Evolutionary conservation across 73 alveolate genomes (phyloP).

Genomic region (Tetrahymena borealis): DNA sequence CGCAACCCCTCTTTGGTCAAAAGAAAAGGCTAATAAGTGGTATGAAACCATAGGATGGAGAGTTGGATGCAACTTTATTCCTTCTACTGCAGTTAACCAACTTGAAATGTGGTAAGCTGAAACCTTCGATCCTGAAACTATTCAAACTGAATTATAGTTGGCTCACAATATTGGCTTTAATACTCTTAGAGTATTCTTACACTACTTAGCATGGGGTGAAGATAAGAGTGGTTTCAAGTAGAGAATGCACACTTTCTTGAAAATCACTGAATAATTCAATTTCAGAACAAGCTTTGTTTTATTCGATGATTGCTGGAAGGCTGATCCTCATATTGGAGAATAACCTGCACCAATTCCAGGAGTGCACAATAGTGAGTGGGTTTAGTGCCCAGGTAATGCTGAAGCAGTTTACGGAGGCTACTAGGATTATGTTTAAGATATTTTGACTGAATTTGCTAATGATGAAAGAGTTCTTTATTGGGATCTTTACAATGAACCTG

Average conservation of each 20-base stretch:
- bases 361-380: conserved; percentile 43
- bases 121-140: conserved; percentile 29
- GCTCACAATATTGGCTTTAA: conserved; percentile 32
- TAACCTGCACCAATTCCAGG: conserved; percentile 37
- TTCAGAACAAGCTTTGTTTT: conserved; percentile 26
- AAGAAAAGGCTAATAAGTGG: conserved; percentile 27
- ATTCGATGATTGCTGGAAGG: conserved; percentile 46
- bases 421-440: conserved; percentile 7
- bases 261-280: conserved; percentile 10
- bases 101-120: conserved; percentile 50
- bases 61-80: conserved; percentile 45
- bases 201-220: conserved; percentile 32
- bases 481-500: conserved; percentile 47
- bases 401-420: not conserved
- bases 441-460: conserved; percentile 12
- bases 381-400: conserved; percentile 26
- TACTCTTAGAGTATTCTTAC: conserved; percentile 30
- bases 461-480: conserved; percentile 14
- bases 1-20: conserved; percentile 19
- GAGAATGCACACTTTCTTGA: conserved; percentile 23
- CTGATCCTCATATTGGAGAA: conserved; percentile 22
- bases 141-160: conserved; percentile 12
- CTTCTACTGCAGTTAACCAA: conserved; percentile 37
- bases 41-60: conserved; percentile 23
- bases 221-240: conserved; percentile 12